Base-by-base conservation (phyloP, 176 grass and related monocot species). In the Oropetium thomaeum region DNA sequence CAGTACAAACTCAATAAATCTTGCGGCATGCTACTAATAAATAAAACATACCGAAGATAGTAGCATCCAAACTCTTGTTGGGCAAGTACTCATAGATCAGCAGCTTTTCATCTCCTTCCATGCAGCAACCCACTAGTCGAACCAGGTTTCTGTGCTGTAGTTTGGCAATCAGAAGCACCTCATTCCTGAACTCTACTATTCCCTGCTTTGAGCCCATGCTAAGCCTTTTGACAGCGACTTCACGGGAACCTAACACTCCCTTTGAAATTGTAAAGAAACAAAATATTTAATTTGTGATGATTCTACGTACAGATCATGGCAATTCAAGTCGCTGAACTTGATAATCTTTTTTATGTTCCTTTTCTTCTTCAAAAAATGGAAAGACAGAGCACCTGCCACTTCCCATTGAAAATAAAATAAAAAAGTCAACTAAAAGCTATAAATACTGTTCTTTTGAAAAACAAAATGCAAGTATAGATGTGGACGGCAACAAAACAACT, bases 221-320 rank as follows among this genome's bases (percentile, higher is more conserved):
- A 10, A 86, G 75, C n/a, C 87, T 78, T 62, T 86, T 89, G 40
- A 89, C 42, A 26, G 78, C 78, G 41, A 82, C 74, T 67, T 78
- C 82, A 14, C 40, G 54, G 61, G 65, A 65, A 62, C 68, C 61
- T 65, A 81, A 16, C 13, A 61, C 20, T 34, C 68, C 86, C 81
- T 88, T 15, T 25, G 42, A 3, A 62, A 49, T 61, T 62, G 7
- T 7, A 47, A 17, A 5, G 60, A 4, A 17, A 5, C 48, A 4
- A 23, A 42, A 33, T 31, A 22, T 5, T 16, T 1, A 8, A 13
- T 52, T 23, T 28, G 1, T 30, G 8, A 44, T 30, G 8, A 44
- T 9, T 42, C 10, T 19, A 40, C 5, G 2, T 31, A 4, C 13
- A 47, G 1, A n/a, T 51, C 47, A n/a, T n/a, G n/a, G n/a, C n/a